Evolutionary conservation across 78 protist genomes (phyloP), one percentile per base, ranked within the genome.

Genomic region (Guillardia theta): DNA sequence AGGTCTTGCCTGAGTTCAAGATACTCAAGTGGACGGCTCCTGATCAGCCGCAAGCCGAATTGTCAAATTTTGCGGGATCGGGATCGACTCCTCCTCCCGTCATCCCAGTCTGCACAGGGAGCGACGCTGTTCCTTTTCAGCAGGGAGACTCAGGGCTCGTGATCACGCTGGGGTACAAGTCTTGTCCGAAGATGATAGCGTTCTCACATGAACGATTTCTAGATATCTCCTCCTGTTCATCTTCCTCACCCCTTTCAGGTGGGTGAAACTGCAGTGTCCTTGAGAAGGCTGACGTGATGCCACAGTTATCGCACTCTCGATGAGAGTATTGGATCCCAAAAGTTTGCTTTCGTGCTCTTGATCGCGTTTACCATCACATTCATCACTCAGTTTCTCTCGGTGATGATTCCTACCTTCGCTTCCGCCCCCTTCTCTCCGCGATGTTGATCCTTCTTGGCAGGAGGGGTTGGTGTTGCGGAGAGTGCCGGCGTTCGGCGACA

Each of bases 401-500:
- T n/a, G n/a, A n/a, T n/a, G n/a, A n/a, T n/a, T n/a, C n/a, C n/a
- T n/a, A n/a, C n/a, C n/a, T n/a, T n/a, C n/a, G n/a, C n/a, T n/a
- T n/a, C n/a, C n/a, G n/a, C n/a, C n/a, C n/a, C n/a, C n/a, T n/a
- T n/a, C n/a, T n/a, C n/a, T n/a, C n/a, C n/a, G n/a, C n/a, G n/a
- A n/a, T n/a, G n/a, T n/a, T 19, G 48, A 78, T 78, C 48, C 88
- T 30, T 37, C 24, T 37, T 78, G 24, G 88, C n/a, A 78, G 18
- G n/a, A 30, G n/a, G 33, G n/a, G 48, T 37, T 30, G 88, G 33
- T 37, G 46, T 37, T 24, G 24, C 22, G 24, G n/a, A 36, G 48
- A 19, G n/a, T 19, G n/a, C 48, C 88, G 33, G 87, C 94, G 10
- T 44, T 92, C 46, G 94, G 94, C 0, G 87, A 15, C 24, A 78